A percentile compares a stretch with the other conserved stretches of the same genome.
These are phyloP conservation scores for Phytophthora fragariae DNA, from an alignment of 352 stramenopile genomes.

Conservation along the genomic window DNA sequence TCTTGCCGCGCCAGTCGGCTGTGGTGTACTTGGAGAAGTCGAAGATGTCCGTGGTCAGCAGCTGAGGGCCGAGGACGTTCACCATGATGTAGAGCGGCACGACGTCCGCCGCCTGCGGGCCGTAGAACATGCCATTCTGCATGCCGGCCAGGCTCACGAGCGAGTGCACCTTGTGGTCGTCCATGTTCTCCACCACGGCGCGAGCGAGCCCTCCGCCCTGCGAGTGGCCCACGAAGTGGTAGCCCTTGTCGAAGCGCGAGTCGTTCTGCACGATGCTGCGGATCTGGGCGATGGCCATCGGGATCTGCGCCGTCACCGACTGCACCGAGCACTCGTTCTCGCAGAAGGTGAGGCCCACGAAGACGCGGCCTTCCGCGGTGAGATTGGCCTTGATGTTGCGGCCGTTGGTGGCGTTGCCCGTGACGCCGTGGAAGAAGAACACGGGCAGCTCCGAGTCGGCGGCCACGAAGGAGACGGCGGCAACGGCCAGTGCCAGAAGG, in stretches of 20 bases:
- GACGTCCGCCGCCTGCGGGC: conserved; percentile 43
- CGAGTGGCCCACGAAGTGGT: conserved; percentile 60
- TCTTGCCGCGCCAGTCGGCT: conserved; percentile 36
- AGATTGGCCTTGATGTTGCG: conserved; percentile 44
- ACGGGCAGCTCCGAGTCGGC: conserved; percentile 37
- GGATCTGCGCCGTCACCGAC: conserved; percentile 44
- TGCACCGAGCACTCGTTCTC: conserved; percentile 45
- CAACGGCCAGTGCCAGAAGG: conserved; percentile 16
- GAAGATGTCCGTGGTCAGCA: conserved; percentile 40
- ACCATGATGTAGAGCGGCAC: conserved; percentile 45
- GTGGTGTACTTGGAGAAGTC: conserved; percentile 42
- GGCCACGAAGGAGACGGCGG: conserved; percentile 1
- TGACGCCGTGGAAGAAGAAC: conserved; percentile 65
- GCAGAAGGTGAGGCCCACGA: conserved; percentile 53
- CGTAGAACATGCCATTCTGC: conserved; percentile 66
- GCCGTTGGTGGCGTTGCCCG: conserved; percentile 37
- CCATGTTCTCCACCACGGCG: conserved; percentile 62
- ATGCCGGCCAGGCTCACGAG: conserved; percentile 57
- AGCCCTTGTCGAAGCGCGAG: conserved; percentile 47
- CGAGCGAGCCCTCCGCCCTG: conserved; percentile 51
- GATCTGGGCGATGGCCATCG: conserved; percentile 56
- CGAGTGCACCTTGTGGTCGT: conserved; percentile 57
- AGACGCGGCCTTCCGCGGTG: conserved; percentile 36
- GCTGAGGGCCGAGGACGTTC: conserved; percentile 35
- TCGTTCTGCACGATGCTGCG: conserved; percentile 43